phyloP scores from a whole-genome alignment of 228 moss, liverwort and hornwort genomes.

The Sphagnum fallax region DNA sequence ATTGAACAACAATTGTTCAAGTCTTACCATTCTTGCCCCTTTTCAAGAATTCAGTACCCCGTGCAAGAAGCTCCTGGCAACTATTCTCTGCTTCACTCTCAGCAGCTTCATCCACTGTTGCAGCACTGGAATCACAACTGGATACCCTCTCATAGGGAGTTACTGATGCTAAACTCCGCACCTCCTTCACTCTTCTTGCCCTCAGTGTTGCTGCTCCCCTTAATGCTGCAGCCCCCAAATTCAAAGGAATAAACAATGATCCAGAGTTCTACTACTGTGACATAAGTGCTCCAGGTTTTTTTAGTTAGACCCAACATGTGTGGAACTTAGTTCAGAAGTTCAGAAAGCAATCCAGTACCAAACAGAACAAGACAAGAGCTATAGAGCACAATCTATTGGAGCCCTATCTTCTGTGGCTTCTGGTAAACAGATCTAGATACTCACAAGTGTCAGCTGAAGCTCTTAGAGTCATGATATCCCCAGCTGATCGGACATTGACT shows the following conservation, averaged over 20 bases:
- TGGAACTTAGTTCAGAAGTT: not conserved
- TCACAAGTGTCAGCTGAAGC: constrained; percentile 48
- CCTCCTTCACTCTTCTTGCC: constrained; percentile 47
- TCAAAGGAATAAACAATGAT: not conserved
- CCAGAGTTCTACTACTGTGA: too few species aligned
- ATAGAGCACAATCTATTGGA: not conserved
- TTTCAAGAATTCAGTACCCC: constrained; percentile 45
- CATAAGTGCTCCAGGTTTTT: too few species aligned
- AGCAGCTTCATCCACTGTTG: constrained; percentile 26
- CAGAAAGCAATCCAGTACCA: not conserved
- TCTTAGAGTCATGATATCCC: constrained; percentile 46
- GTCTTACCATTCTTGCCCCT: constrained; percentile 29
- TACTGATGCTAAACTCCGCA: constrained; percentile 54
- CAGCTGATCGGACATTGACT: constrained; percentile 38
- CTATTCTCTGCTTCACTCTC: constrained; percentile 69
- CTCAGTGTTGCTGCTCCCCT: constrained; percentile 70
- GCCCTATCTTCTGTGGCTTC: not conserved
- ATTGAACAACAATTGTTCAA: not conserved
- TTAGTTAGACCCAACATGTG: not conserved
- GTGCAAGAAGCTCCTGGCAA: constrained; percentile 45
- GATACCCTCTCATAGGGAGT: constrained; percentile 30
- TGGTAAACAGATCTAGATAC: not conserved
- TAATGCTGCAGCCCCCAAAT: constrained; percentile 22
- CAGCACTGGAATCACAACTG: constrained; percentile 32
- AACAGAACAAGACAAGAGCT: not conserved